Evolutionary conservation across 805 yeast genomes (phyloP).

Genomic region (Lachancea sp.): DNA sequence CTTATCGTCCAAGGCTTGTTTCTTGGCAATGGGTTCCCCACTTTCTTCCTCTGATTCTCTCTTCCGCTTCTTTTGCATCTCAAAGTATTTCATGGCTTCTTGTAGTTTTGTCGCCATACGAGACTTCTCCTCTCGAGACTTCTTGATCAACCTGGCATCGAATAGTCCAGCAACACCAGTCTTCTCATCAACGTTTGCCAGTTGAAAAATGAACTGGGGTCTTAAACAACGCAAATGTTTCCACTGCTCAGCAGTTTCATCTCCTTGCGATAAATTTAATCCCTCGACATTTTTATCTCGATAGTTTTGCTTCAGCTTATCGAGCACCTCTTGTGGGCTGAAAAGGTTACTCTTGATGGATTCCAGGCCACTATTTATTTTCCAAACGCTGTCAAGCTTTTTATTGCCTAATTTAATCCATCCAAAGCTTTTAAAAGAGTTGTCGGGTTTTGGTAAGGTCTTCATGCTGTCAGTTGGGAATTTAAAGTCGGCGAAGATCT

Average conservation of each 20-base stretch:
- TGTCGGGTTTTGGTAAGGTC: not conserved
- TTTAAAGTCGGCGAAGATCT: conserved; percentile 18
- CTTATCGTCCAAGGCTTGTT: not conserved
- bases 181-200: conserved; percentile 32
- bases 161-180: conserved; percentile 38
- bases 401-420: conserved; percentile 31
- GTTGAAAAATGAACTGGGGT: conserved; percentile 33
- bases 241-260: conserved; percentile 35
- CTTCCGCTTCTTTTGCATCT: conserved; percentile 13
- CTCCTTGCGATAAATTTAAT: conserved; percentile 12
- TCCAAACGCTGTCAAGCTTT: conserved; percentile 34
- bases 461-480: conserved; percentile 1
- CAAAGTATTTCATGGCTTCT: conserved; percentile 11
- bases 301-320: conserved; percentile 14
- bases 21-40: conserved; percentile 9
- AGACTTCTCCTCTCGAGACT: conserved; percentile 9
- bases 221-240: conserved; percentile 39
- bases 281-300: conserved; percentile 1
- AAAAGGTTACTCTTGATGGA: conserved; percentile 17
- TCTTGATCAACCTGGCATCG: conserved; percentile 20
- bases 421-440: conserved; percentile 27
- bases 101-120: conserved; percentile 3
- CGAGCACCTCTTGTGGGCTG: conserved; percentile 23
- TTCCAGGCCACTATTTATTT: conserved; percentile 36
- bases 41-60: conserved; percentile 15